Conservation (phyloP, 116 monocot genomes). For the Zostera marina region DNA sequence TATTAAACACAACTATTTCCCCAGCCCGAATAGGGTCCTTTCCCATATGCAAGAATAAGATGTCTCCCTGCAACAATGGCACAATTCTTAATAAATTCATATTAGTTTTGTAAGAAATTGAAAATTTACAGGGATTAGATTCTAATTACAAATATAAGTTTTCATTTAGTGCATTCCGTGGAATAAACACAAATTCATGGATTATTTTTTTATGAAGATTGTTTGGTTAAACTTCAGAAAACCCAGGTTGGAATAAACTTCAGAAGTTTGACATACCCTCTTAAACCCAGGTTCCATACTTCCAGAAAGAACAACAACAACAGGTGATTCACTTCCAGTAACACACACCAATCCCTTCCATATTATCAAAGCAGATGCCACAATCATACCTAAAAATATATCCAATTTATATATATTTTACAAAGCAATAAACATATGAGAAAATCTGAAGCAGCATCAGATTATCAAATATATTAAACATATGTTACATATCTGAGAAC, state of each 20-base stretch:
- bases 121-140: too few species aligned
- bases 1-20: slow-evolving; percentile 62
- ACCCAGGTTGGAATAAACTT: not conserved
- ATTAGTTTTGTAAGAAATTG: too few species aligned
- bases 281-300: slow-evolving; percentile 86
- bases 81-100: not conserved
- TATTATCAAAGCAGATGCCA: slow-evolving; percentile 51
- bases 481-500: too few species aligned
- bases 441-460: too few species aligned
- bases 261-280: slow-evolving; percentile 31
- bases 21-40: slow-evolving; percentile 55
- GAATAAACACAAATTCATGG: too few species aligned
- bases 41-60: slow-evolving; percentile 52
- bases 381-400: slow-evolving; percentile 16
- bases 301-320: slow-evolving; percentile 66
- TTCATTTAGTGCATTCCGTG: too few species aligned
- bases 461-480: too few species aligned
- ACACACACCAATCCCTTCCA: slow-evolving; percentile 67
- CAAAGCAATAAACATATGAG: too few species aligned
- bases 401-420: not conserved
- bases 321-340: slow-evolving; percentile 66
- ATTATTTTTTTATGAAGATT: too few species aligned
- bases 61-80: slow-evolving; percentile 38
- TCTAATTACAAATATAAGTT: too few species aligned
- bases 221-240: too few species aligned